Base-by-base conservation (phyloP, 1,139 yeast genomes). In the Geotrichum macrosporum region DNA sequence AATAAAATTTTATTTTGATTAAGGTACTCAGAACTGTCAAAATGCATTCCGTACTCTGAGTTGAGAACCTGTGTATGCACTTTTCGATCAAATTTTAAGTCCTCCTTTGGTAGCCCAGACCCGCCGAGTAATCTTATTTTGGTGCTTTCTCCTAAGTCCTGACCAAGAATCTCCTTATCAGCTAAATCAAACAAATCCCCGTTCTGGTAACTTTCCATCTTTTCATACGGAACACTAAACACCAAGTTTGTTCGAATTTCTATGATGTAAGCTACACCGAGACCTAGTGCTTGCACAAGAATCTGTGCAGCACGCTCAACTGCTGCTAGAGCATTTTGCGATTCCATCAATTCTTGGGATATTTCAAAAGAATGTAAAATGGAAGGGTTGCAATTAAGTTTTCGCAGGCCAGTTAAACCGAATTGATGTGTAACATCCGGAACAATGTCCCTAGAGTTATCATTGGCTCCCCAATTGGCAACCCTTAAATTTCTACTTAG, bases 21-120 rank as follows among this genome's bases (percentile, higher is more conserved):
- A 1, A 34, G 39, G 37, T 39, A 42, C 46, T 48, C 54, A 12
- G 59, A 54, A 5, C 57, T 58, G 27, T 63, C 64, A 57, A 76
- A 78, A 30, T 65, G 67, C 6, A 78, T 60, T 0, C 87, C 87
- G 62, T 73, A 76, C 45, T 76, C 78, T 1, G 82, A 75, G 19
- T 67, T 65, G 53, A 79, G 71, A 0, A 80, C 76, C 45, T 68
- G 66, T 41, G 68, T 68, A 58, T 78, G 81, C 33, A 80, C 63
- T 1, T 62, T 57, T 13, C 71, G 65, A 51, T 74, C 79, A 50
- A 74, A 71, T 41, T 63, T 67, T 50, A 67, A 61, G 5, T 52
- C 57, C 1, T 62, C 54, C 27, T 56, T 50, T 20, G 57, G 61
- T 35, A 66, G 59, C 1, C 79, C 80, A 56, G 64, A 62, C 1